A percentile compares a stretch with the other conserved stretches of the same genome.
Evolutionary conservation across 768 basidiomycete genomes (phyloP).

Genomic region (Lactifluus rugatus): DNA sequence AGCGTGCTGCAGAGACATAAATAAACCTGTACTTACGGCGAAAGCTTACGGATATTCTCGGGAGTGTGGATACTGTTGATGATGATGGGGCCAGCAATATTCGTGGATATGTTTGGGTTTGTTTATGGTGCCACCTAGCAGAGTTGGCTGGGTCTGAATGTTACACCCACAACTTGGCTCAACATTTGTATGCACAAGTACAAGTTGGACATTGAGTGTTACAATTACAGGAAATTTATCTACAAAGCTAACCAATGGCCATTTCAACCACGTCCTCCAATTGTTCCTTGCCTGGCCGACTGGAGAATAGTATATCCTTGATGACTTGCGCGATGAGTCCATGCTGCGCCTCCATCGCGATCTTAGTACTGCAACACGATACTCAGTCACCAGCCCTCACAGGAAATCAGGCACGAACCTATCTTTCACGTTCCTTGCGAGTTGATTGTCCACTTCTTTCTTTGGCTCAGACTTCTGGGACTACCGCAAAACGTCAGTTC

Average conservation of each 20-base stretch:
- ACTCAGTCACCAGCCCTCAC: not conserved
- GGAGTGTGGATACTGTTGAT: slow-evolving; percentile 24
- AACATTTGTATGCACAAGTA: not conserved
- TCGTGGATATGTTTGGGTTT: slow-evolving; percentile 11
- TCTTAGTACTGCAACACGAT: slow-evolving; percentile 53
- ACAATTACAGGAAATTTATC: slow-evolving; percentile 3
- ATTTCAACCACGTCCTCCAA: slow-evolving; percentile 11
- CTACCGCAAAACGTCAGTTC: not conserved
- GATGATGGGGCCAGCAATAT: slow-evolving; percentile 19
- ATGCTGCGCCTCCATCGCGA: slow-evolving; percentile 86
- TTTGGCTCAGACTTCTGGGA: slow-evolving; percentile 54
- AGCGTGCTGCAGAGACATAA: not conserved
- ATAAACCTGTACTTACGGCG: slow-evolving; percentile 25
- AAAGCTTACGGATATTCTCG: slow-evolving; percentile 5
- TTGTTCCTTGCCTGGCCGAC: slow-evolving; percentile 28
- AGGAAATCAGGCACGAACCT: slow-evolving; percentile 32
- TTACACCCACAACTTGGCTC: not conserved
- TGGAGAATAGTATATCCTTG: slow-evolving; percentile 85
- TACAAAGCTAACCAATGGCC: slow-evolving; percentile 10
- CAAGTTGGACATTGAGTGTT: not conserved
- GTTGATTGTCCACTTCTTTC: slow-evolving; percentile 71
- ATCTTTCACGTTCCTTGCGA: slow-evolving; percentile 86
- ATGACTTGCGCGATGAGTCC: slow-evolving; percentile 89
- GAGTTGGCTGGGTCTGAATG: not conserved
- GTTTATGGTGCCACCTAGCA: slow-evolving; percentile 7